These are phyloP conservation scores for Lyophyllum atratum DNA, from an alignment of 768 basidiomycete genomes.

Conservation along the genomic window DNA sequence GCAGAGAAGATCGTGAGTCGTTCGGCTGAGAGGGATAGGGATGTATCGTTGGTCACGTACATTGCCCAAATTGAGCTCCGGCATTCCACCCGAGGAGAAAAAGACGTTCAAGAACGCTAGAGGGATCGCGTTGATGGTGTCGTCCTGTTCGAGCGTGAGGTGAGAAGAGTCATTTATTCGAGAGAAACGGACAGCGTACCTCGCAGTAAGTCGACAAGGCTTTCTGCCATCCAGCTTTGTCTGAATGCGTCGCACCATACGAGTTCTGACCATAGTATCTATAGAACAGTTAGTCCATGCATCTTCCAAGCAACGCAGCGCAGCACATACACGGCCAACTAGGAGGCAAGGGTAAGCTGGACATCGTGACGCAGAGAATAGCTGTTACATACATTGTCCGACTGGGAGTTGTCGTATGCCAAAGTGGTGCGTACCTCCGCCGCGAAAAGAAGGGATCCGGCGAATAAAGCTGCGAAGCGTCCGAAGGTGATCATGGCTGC, in stretches of 20 bases:
- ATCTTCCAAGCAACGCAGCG: neutral
- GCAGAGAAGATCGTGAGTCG: neutral
- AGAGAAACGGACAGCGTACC: slow-evolving; percentile 24
- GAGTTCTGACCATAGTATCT: slow-evolving; percentile 64
- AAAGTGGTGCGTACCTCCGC: neutral
- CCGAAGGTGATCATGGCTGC: neutral
- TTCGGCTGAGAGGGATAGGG: neutral
- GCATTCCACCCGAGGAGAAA: slow-evolving; percentile 58
- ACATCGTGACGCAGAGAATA: neutral
- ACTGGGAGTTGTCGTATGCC: slow-evolving; percentile 35
- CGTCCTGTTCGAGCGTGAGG: slow-evolving; percentile 38
- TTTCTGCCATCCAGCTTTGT: slow-evolving; percentile 51
- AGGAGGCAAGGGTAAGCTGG: neutral
- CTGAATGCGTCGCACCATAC: slow-evolving; percentile 50
- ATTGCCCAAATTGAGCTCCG: slow-evolving; percentile 63
- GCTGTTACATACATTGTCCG: slow-evolving; percentile 36
- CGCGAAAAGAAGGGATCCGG: neutral
- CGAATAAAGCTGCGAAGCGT: neutral
- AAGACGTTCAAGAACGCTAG: slow-evolving; percentile 64
- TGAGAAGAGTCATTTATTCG: neutral
- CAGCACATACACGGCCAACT: slow-evolving; percentile 31
- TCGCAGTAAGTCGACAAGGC: slow-evolving; percentile 53
- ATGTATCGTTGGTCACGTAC: slow-evolving; percentile 29
- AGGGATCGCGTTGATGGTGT: slow-evolving; percentile 58
- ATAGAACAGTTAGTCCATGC: neutral